Conservation (phyloP, 345 rosid species). For the Gossypium arboreum region DNA sequence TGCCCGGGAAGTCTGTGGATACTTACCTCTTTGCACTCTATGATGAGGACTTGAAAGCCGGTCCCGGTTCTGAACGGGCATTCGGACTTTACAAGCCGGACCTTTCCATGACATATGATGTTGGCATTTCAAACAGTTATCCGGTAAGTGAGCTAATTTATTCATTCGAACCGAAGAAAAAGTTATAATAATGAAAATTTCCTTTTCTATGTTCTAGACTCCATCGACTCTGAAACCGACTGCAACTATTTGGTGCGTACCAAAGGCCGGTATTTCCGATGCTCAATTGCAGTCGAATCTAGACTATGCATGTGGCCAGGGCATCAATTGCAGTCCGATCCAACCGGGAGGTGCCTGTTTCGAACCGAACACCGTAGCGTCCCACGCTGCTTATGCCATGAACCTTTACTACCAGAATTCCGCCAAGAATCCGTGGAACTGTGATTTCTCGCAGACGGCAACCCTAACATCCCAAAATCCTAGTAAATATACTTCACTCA, state of each 20-base stretch:
- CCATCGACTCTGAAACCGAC: slow-evolving; percentile 36
- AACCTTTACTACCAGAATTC: slow-evolving; percentile 62
- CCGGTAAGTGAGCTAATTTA: slow-evolving; percentile 40
- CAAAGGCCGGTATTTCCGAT: slow-evolving; percentile 45
- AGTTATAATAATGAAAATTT: too few species aligned
- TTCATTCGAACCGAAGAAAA: background rate
- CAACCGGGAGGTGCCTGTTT: slow-evolving; percentile 74
- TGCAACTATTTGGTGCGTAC: slow-evolving; percentile 58
- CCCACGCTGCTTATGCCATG: slow-evolving; percentile 83
- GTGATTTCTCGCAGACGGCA: slow-evolving; percentile 79
- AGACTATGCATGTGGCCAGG: slow-evolving; percentile 69
- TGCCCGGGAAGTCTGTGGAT: slow-evolving; percentile 90
- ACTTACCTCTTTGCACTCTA: slow-evolving; percentile 88
- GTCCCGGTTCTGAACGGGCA: slow-evolving; percentile 71
- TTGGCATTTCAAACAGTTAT: slow-evolving; percentile 61
- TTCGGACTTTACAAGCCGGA: slow-evolving; percentile 78
- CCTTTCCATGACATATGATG: slow-evolving; percentile 63
- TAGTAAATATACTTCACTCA: slow-evolving; percentile 25
- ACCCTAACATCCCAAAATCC: slow-evolving; percentile 41
- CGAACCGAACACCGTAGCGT: slow-evolving; percentile 57
- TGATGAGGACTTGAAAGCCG: slow-evolving; percentile 78
- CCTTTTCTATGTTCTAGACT: slow-evolving; percentile 19
- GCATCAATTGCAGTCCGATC: slow-evolving; percentile 54
- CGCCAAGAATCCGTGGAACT: slow-evolving; percentile 44
- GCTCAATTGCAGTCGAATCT: slow-evolving; percentile 64